These are phyloP conservation scores for Cocos nucifera DNA, from an alignment of 176 grass and related monocot genomes.

Conservation along the genomic window DNA sequence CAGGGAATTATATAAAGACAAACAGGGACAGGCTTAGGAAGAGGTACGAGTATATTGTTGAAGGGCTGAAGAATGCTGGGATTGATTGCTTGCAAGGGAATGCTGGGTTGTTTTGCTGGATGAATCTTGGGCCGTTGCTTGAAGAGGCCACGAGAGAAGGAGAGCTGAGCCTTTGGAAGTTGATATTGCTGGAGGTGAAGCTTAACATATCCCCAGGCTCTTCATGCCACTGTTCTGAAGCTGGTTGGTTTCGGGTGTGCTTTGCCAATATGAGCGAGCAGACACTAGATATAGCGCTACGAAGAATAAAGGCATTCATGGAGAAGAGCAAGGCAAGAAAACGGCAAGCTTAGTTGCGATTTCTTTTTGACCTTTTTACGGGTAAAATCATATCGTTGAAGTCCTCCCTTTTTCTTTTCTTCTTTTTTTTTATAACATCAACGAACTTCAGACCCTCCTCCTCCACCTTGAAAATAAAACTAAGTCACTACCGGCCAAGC, in stretches of 20 bases:
- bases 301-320: constrained; percentile 1
- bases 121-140: constrained; percentile 8
- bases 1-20: neutral
- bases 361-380: too few relatives aligned
- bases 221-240: constrained; percentile 11
- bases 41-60: neutral
- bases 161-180: constrained; percentile 6
- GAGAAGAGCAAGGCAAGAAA: neutral
- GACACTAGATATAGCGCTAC: constrained; percentile 4
- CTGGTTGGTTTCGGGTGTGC: neutral
- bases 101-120: constrained; percentile 13
- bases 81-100: constrained; percentile 11
- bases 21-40: constrained; percentile 4
- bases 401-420: too few relatives aligned
- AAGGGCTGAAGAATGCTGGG: neutral
- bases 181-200: constrained; percentile 1
- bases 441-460: too few relatives aligned
- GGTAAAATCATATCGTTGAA: too few relatives aligned
- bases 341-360: too few relatives aligned
- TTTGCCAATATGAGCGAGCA: constrained; percentile 7
- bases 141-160: neutral
- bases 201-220: constrained; percentile 13
- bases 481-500: too few relatives aligned
- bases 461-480: too few relatives aligned
- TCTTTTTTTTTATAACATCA: too few relatives aligned